Percentiles rank a stretch among this genome's conserved stretches.
Evolutionary conservation across 768 basidiomycete species (phyloP).

Genomic region (Mycena crocata): DNA sequence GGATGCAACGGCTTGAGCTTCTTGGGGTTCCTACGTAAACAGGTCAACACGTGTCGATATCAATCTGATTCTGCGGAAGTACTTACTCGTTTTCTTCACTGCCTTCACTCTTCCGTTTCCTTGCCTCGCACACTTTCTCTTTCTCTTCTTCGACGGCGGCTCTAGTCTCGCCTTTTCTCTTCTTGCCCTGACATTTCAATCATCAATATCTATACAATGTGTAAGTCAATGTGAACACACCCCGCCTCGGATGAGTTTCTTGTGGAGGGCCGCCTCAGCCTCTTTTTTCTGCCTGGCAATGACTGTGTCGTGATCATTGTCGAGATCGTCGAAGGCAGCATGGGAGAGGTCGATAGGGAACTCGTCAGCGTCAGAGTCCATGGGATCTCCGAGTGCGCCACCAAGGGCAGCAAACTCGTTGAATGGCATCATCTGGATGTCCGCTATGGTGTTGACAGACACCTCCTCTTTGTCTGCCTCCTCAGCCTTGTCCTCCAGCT

Average conservation of each 20-base stretch:
- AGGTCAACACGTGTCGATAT: not conserved
- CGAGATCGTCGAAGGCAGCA: not conserved
- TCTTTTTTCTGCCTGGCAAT: not conserved
- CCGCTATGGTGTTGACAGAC: not conserved
- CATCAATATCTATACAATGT: not conserved
- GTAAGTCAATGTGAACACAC: not conserved
- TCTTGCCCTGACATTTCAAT: not conserved
- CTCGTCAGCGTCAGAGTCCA: not conserved
- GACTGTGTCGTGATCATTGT: conserved; percentile 5
- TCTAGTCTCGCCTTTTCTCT: conserved; percentile 5
- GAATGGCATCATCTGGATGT: not conserved
- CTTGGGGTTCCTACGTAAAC: not conserved
- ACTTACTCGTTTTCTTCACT: not conserved
- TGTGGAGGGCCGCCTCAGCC: not conserved
- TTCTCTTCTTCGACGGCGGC: conserved; percentile 4
- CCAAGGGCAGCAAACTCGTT: not conserved
- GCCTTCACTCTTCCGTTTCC: not conserved
- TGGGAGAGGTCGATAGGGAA: not conserved
- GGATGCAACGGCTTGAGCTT: not conserved
- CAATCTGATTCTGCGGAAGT: not conserved
- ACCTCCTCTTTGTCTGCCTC: not conserved
- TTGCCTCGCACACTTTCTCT: not conserved
- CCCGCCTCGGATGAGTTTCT: not conserved
- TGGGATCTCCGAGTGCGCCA: not conserved
- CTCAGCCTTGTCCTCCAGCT: conserved; percentile 2